Evolutionary conservation across 768 basidiomycete genomes (phyloP).

Genomic region (Lactifluus subvellereus): DNA sequence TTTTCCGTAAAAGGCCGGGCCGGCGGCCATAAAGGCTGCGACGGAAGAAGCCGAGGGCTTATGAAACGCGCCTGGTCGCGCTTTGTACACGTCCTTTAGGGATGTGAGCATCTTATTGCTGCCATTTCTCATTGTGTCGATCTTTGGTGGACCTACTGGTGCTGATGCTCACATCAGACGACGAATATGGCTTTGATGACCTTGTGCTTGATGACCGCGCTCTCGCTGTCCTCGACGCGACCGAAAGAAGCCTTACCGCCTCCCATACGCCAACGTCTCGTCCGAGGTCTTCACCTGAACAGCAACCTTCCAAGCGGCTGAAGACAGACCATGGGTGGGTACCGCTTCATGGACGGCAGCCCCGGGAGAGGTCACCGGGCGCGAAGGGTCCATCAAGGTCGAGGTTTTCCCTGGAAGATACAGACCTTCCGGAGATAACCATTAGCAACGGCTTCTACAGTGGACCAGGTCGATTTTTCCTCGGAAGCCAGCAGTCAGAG

Average conservation of each 20-base stretch:
- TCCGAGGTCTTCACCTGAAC: slow-evolving; percentile 11
- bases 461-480: slow-evolving; percentile 11
- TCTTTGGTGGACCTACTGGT: not conserved
- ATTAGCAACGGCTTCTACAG: slow-evolving; percentile 23
- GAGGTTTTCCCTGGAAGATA: slow-evolving; percentile 17
- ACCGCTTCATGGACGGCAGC: slow-evolving; percentile 3
- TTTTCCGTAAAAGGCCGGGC: no score
- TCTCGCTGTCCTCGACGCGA: slow-evolving; percentile 22
- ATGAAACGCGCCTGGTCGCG: not conserved
- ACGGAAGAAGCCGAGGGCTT: not conserved
- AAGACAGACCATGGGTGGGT: slow-evolving; percentile 18
- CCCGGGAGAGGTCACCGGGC: not conserved
- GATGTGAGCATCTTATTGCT: not conserved
- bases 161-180: slow-evolving; percentile 21
- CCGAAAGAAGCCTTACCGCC: slow-evolving; percentile 16
- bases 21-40: no score
- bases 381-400: not conserved
- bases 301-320: slow-evolving; percentile 20
- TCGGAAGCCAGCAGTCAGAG: slow-evolving; percentile 13
- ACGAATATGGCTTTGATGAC: slow-evolving; percentile 24
- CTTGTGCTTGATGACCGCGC: slow-evolving; percentile 22
- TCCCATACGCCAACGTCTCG: not conserved
- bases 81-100: not conserved
- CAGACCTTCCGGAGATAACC: slow-evolving; percentile 22
- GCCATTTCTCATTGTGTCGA: not conserved